phyloP scores from a whole-genome alignment of 768 basidiomycete species.

The Tricholomella constricta region DNA sequence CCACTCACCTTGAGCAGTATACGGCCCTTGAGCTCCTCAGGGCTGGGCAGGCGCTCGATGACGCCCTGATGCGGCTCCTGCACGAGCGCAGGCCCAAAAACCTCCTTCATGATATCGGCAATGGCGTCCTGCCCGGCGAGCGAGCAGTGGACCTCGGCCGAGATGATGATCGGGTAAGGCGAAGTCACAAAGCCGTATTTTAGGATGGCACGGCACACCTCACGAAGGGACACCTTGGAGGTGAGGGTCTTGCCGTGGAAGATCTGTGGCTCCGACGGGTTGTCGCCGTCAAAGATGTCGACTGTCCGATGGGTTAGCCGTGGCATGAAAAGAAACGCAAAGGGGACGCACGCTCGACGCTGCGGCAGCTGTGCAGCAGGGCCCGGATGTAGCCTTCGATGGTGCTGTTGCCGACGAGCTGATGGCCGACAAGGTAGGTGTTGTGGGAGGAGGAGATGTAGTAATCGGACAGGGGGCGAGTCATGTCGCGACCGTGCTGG shows the following conservation, averaged over 20 bases:
- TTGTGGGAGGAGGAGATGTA: slow-evolving; percentile 92
- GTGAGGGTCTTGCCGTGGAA: slow-evolving; percentile 95
- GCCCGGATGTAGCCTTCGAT: slow-evolving; percentile 96
- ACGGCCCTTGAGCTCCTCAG: slow-evolving; percentile 77
- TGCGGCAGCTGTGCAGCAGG: slow-evolving; percentile 84
- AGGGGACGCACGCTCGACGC: slow-evolving; percentile 77
- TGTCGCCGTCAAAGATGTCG: slow-evolving; percentile 88
- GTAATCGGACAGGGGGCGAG: slow-evolving; percentile 83
- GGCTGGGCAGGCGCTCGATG: slow-evolving; percentile 75
- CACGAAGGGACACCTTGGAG: slow-evolving; percentile 78
- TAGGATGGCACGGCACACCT: slow-evolving; percentile 82
- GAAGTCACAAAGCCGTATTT: slow-evolving; percentile 95
- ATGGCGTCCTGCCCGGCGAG: slow-evolving; percentile 55
- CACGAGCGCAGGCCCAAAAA: slow-evolving; percentile 46
- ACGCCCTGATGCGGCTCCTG: slow-evolving; percentile 39
- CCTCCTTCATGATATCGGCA: slow-evolving; percentile 46
- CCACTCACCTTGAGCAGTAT: slow-evolving; percentile 77
- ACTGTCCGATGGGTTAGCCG: slow-evolving; percentile 52
- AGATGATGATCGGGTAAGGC: slow-evolving; percentile 94
- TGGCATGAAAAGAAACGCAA: neutral
- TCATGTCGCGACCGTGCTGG: slow-evolving; percentile 70
- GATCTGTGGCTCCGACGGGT: slow-evolving; percentile 68
- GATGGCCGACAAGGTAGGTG: slow-evolving; percentile 84
- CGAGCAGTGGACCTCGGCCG: slow-evolving; percentile 93
- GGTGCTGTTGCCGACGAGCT: slow-evolving; percentile 85